Percentiles rank a stretch among this genome's conserved stretches.
phyloP scores from a whole-genome alignment of 2,329 filamentous ascomycete genomes.

The Ascochyta koolunga region DNA sequence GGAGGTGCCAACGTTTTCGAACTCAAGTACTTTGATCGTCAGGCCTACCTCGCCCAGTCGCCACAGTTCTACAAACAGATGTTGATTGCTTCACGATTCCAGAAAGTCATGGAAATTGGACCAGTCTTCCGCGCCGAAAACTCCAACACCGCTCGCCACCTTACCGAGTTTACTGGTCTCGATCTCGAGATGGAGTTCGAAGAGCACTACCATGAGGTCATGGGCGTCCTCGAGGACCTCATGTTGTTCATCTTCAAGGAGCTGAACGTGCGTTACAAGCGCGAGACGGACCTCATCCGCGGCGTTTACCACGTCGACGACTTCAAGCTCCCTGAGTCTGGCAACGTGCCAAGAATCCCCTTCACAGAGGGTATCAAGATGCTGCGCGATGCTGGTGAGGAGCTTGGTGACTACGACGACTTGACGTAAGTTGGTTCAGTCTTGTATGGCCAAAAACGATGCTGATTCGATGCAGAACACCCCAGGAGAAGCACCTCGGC shows the following conservation, averaged over 20 bases:
- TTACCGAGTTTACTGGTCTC: constrained; percentile 88
- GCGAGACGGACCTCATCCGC: constrained; percentile 75
- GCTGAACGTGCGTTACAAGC: constrained; percentile 69
- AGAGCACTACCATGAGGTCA: constrained; percentile 77
- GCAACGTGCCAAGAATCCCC: constrained; percentile 76
- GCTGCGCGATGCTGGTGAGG: constrained; percentile 76
- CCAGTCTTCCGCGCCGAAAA: constrained; percentile 88
- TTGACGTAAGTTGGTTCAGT: constrained; percentile 56
- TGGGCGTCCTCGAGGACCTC: constrained; percentile 73
- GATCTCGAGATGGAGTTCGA: constrained; percentile 92
- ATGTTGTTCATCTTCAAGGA: constrained; percentile 81
- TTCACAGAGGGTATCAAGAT: constrained; percentile 81
- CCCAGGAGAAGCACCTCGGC: constrained; percentile 88
- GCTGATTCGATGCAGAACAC: constrained; percentile 57
- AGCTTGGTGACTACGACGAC: constrained; percentile 78
- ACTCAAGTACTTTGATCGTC: constrained; percentile 85
- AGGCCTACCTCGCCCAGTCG: constrained; percentile 79
- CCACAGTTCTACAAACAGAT: constrained; percentile 90
- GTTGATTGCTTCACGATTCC: constrained; percentile 78
- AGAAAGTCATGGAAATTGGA: constrained; percentile 78
- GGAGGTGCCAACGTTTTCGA: constrained; percentile 92
- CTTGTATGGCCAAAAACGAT: neutral
- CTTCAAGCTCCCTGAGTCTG: constrained; percentile 75
- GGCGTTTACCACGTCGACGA: constrained; percentile 75
- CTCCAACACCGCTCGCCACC: constrained; percentile 81